A percentile compares a stretch with the other conserved stretches of the same genome.
phyloP scores from a whole-genome alignment of 1,284 basidiomycete genomes.

The Omphalotus olearius region DNA sequence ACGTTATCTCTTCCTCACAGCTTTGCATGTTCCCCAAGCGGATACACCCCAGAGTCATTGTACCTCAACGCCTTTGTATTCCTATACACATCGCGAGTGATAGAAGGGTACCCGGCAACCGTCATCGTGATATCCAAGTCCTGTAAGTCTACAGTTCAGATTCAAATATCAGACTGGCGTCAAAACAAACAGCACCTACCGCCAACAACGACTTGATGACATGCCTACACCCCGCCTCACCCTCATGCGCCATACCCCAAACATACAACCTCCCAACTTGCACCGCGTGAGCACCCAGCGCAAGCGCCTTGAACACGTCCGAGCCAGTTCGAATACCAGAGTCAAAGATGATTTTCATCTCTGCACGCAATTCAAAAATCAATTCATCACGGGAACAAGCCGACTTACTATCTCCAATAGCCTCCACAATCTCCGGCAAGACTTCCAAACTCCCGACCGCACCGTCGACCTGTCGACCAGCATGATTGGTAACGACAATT shows the following conservation, averaged over 20 bases:
- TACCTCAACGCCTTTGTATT: constrained; percentile 33
- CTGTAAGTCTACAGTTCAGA: constrained; percentile 17
- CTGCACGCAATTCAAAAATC: constrained; percentile 24
- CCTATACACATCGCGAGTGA: constrained; percentile 30
- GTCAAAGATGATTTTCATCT: constrained; percentile 59
- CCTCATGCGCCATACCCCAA: constrained; percentile 49
- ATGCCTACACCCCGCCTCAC: constrained; percentile 44
- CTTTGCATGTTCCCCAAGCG: constrained; percentile 36
- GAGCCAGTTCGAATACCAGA: constrained; percentile 52
- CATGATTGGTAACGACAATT: constrained; percentile 59
- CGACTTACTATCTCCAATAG: constrained; percentile 43
- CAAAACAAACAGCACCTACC: constrained; percentile 20
- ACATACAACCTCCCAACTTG: constrained; percentile 44
- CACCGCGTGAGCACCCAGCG: constrained; percentile 43
- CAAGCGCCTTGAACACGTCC: constrained; percentile 57
- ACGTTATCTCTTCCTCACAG: constrained; percentile 19
- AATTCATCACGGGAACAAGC: not conserved
- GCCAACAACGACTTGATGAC: constrained; percentile 59
- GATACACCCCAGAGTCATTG: constrained; percentile 34
- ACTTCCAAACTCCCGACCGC: constrained; percentile 51
- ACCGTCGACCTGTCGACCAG: constrained; percentile 58
- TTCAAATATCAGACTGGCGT: not conserved
- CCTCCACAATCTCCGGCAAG: constrained; percentile 48
- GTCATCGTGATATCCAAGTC: constrained; percentile 58
- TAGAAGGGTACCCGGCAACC: constrained; percentile 40